Base-by-base conservation (phyloP, 441 rosid species). In the Gossypium gossypioides region DNA sequence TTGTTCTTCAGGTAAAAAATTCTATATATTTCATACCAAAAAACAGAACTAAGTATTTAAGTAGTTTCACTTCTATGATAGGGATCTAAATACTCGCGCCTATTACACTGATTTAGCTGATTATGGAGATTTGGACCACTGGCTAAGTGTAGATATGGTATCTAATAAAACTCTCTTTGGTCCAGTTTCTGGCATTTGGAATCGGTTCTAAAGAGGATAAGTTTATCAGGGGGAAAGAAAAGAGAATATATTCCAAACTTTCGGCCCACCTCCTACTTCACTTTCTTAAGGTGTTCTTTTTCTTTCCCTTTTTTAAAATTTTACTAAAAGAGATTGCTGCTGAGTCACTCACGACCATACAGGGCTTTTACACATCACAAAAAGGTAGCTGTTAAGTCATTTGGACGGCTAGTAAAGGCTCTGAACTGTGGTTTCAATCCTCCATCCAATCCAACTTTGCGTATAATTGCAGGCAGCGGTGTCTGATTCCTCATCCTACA, bases 381-480 rank as follows among this genome's bases (percentile, higher is more conserved):
- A 21, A 68, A 68, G 27, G 27, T 15, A 6, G 63, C 19, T 3
- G 15, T 54, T 25, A 51, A 70, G 37, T 58, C 64, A 61, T 79
- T 62, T 75, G 81, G 77, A 76, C 74, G 82, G 72, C 75, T 66
- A 46, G 68, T 69, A 68, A 71, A 13, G 56, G 71, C 51, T 72
- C 3, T 48, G 3, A 18, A 32, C 12, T 52, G 54, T 18, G 48
- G 4, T 42, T 7, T 21, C 9, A 29, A 34, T 40, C 73, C n/a
- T 72, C 9, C 60, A 24, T 57, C 62, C 59, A 48, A 44, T 72
- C 70, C 75, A 67, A 75, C 83, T 81, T 83, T 80, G 86, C 89
- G 83, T 85, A 74, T 56, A 63, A 79, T 75, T 56, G 56, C 84
- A 78, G 86, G 56, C 84, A 83, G 85, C 84, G 34, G 13, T 68